Conservation (phyloP, 768 basidiomycete genomes). For the Xerocomellus chrysenteron region DNA sequence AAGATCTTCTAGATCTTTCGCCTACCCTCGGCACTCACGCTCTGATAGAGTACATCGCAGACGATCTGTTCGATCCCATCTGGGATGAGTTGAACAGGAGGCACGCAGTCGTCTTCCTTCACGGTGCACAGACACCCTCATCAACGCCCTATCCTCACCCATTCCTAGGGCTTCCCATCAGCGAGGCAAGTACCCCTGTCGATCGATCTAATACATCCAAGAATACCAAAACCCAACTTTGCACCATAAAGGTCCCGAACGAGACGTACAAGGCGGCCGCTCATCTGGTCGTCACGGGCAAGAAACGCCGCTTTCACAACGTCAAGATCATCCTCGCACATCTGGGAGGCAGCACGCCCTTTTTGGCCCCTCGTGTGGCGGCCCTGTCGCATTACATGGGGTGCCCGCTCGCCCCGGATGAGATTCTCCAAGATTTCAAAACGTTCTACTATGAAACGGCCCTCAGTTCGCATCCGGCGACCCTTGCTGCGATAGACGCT, state of each 20-base stretch:
- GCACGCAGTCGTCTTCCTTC: constrained; percentile 63
- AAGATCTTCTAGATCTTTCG: constrained; percentile 12
- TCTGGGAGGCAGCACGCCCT: constrained; percentile 66
- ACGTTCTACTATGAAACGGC: constrained; percentile 77
- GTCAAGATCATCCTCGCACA: constrained; percentile 71
- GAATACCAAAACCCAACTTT: constrained; percentile 5
- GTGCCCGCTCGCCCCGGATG: constrained; percentile 56
- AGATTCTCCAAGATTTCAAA: constrained; percentile 67
- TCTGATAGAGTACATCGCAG: constrained; percentile 59
- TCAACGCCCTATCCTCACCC: constrained; percentile 63
- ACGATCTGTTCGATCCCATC: constrained; percentile 60
- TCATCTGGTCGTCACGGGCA: constrained; percentile 71
- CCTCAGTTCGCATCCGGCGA: constrained; percentile 55
- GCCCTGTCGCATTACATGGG: constrained; percentile 71
- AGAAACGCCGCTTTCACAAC: constrained; percentile 58
- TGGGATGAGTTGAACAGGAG: constrained; percentile 70
- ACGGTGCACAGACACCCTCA: constrained; percentile 66
- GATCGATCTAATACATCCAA: constrained; percentile 1
- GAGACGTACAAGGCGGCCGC: constrained; percentile 83
- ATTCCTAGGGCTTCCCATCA: constrained; percentile 64
- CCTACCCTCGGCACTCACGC: constrained; percentile 3
- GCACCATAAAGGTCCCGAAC: constrained; percentile 59
- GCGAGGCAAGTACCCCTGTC: constrained; percentile 46
- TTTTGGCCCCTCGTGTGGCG: constrained; percentile 68
- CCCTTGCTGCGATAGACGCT: constrained; percentile 47